Evolutionary conservation across 1,284 basidiomycete species (phyloP).

Genomic region (Ceratobasidium sp.): DNA sequence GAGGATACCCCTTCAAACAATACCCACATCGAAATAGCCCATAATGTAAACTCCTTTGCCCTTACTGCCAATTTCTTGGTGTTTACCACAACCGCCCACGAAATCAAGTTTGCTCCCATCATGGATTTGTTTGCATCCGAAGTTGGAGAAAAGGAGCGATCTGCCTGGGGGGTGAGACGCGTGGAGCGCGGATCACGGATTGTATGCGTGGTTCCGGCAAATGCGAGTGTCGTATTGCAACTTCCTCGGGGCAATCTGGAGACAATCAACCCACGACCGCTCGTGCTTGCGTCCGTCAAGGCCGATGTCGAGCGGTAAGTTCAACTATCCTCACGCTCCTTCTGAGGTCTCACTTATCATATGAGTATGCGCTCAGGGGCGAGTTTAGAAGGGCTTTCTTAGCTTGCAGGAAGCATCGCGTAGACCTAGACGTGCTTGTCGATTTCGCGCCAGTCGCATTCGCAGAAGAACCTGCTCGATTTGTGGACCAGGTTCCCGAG

Average conservation of each 20-base stretch:
- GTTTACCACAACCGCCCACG: constrained; percentile 88
- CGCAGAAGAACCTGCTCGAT: constrained; percentile 70
- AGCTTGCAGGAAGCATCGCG: constrained; percentile 91
- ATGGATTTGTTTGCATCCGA: constrained; percentile 52
- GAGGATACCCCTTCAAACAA: constrained; percentile 59
- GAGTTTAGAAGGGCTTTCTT: constrained; percentile 86
- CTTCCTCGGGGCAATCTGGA: constrained; percentile 99
- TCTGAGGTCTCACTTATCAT: background rate
- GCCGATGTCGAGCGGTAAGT: constrained; percentile 79
- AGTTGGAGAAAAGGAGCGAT: constrained; percentile 49
- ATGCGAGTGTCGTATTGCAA: constrained; percentile 92
- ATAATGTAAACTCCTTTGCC: constrained; percentile 80
- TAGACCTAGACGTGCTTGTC: constrained; percentile 90
- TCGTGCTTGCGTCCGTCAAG: constrained; percentile 87
- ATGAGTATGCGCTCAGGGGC: constrained; percentile 59
- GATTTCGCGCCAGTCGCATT: constrained; percentile 83
- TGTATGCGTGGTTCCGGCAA: constrained; percentile 84
- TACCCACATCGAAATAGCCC: constrained; percentile 5
- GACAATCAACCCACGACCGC: constrained; percentile 91
- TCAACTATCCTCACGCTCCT: too few relatives aligned
- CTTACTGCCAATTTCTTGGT: constrained; percentile 86
- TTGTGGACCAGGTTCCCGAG: constrained; percentile 88
- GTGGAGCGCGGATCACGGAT: constrained; percentile 90
- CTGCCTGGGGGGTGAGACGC: constrained; percentile 76
- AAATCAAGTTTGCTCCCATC: constrained; percentile 81